Evolutionary conservation across 2,329 filamentous ascomycete genomes (phyloP), one percentile per base, ranked within the genome.

Genomic region (Venturia pyrina): DNA sequence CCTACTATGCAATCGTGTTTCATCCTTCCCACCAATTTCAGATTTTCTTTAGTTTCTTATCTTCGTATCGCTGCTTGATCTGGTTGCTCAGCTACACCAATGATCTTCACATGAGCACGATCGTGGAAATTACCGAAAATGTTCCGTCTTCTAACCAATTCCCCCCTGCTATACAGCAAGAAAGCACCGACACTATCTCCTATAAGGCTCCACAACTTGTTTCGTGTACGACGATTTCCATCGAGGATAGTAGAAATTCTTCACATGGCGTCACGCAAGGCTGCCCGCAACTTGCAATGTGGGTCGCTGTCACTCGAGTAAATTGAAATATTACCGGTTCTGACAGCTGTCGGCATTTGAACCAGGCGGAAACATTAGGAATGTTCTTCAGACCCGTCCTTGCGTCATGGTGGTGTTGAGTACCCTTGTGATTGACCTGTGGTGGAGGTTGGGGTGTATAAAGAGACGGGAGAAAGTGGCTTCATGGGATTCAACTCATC

Each of bases 271-370:
- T 59, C 32, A 59, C 53, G 5, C 19, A 34, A 37, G n/a, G 48
- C 32, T 10, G 37, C 28, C 15, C 53, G 32, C 5, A n/a, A n/a
- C 15, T 37, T 32, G 17, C 1, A 8, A 8, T 59, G 53, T 59
- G 53, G 53, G 28, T 21, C 53, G 32, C 53, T 59, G 53, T 59
- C 53, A 59, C 32, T 59, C 53, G 17, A 59, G 19, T 59, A 59
- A 28, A 59, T 59, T 59, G 21, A 37, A n/a, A 37, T 15, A 37
- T 59, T 37, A 4, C 0, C 8, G 53, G n/a, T n/a, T 21, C 21
- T 53, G 48, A 28, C 24, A 53, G 48, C 24, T 17, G 13, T 24
- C 15, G 48, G 48, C 32, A 21, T 59, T 37, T 32, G 32, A 34
- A 59, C 17, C 10, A 37, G 15, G 17, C 28, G 53, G 48, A 53